phyloP scores from a whole-genome alignment of 805 yeast genomes.

The Lachancea sp. region DNA sequence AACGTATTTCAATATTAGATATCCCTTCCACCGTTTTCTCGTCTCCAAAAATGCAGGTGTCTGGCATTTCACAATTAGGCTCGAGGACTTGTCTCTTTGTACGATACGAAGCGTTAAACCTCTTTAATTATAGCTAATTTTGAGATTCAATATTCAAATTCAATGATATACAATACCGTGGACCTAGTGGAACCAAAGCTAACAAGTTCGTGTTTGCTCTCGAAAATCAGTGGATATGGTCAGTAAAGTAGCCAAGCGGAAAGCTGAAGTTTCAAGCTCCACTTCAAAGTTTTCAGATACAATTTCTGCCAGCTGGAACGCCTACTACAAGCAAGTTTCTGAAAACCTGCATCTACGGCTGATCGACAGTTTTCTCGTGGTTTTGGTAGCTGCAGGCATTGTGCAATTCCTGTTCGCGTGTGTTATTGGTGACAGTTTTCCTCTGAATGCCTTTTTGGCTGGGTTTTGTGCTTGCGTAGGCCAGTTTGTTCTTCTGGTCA shows the following conservation, averaged over 20 bases:
- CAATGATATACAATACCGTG: too few relatives aligned
- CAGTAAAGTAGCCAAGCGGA: constrained; percentile 2
- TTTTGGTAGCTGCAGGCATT: constrained; percentile 66
- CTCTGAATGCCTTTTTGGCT: constrained; percentile 93
- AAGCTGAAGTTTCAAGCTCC: constrained; percentile 5
- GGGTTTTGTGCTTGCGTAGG: constrained; percentile 92
- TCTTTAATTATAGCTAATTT: too few relatives aligned
- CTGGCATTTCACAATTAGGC: too few relatives aligned
- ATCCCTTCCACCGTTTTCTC: too few relatives aligned
- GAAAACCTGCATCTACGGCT: constrained; percentile 46
- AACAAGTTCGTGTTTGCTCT: too few relatives aligned
- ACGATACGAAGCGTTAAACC: too few relatives aligned
- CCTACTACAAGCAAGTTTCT: constrained; percentile 27
- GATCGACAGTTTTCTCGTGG: constrained; percentile 71
- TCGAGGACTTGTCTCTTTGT: too few relatives aligned
- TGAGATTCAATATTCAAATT: too few relatives aligned
- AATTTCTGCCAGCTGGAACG: constrained; percentile 16
- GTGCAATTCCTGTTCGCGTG: constrained; percentile 74
- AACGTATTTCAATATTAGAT: too few relatives aligned
- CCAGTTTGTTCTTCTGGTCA: constrained; percentile 84
- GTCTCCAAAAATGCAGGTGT: too few relatives aligned
- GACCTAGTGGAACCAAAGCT: too few relatives aligned
- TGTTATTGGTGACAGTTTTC: constrained; percentile 74
- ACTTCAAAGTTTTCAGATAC: constrained; percentile 24
- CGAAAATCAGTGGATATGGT: background rate